These are phyloP conservation scores for Podaxis sp. DNA, from an alignment of 768 basidiomycete species.

Conservation along the genomic window DNA sequence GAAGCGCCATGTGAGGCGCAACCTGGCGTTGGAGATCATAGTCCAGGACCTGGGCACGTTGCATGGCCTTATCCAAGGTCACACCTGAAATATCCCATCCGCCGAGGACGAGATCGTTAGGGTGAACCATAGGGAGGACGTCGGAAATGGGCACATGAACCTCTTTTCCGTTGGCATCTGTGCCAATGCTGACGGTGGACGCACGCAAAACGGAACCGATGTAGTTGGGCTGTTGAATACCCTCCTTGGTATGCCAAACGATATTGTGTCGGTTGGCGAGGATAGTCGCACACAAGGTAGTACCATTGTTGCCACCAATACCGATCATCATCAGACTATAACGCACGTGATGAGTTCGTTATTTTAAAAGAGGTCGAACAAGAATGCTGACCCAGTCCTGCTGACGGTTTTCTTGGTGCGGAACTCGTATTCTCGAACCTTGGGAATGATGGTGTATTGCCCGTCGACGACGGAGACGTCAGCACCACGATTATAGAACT, in stretches of 20 bases:
- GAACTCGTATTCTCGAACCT: slow-evolving; percentile 82
- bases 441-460: slow-evolving; percentile 77
- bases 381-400: slow-evolving; percentile 75
- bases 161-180: slow-evolving; percentile 81
- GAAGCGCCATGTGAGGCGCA: slow-evolving; percentile 75
- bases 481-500: slow-evolving; percentile 78
- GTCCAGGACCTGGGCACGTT: slow-evolving; percentile 89
- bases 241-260: slow-evolving; percentile 90
- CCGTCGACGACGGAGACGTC: slow-evolving; percentile 69
- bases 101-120: slow-evolving; percentile 96
- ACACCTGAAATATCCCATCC: slow-evolving; percentile 98
- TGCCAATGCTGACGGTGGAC: slow-evolving; percentile 89
- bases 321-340: slow-evolving; percentile 94
- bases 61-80: slow-evolving; percentile 89
- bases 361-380: slow-evolving; percentile 13
- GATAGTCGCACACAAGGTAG: slow-evolving; percentile 90
- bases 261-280: slow-evolving; percentile 96
- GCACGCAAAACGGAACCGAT: slow-evolving; percentile 96
- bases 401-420: slow-evolving; percentile 82
- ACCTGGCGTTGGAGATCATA: slow-evolving; percentile 97
- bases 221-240: slow-evolving; percentile 94
- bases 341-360: slow-evolving; percentile 14
- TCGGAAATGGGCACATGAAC: slow-evolving; percentile 91
- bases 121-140: slow-evolving; percentile 96
- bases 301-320: slow-evolving; percentile 95